Evolutionary conservation across 106 monocot genomes (phyloP).

Genomic region (Triglochin maritima): DNA sequence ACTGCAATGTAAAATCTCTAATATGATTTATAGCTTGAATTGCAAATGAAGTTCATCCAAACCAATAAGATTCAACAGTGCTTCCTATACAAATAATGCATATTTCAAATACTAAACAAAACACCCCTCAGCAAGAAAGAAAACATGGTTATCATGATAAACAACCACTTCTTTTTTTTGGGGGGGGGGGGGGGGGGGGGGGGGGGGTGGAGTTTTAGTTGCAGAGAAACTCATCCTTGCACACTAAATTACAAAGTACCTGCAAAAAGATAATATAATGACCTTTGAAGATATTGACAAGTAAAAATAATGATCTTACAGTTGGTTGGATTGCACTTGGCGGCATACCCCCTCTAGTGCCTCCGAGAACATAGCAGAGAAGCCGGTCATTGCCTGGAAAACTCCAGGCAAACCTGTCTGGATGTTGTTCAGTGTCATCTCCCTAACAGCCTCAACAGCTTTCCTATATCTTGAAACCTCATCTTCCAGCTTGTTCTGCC

Average conservation of each 20-base stretch:
- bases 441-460: constrained; percentile 53
- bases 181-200: no score
- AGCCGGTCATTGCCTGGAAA: constrained; percentile 78
- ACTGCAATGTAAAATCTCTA: no score
- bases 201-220: no score
- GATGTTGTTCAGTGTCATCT: constrained; percentile 73
- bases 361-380: constrained; percentile 62
- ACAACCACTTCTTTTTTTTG: no score
- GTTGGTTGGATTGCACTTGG: constrained; percentile 5
- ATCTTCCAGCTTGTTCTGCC: constrained; percentile 66
- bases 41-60: no score
- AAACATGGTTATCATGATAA: not conserved
- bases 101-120: not conserved
- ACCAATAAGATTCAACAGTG: no score
- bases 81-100: not conserved
- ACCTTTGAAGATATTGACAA: not conserved
- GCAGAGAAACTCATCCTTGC: not conserved
- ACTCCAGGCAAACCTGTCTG: constrained; percentile 82
- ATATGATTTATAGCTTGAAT: no score
- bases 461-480: constrained; percentile 47
- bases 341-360: constrained; percentile 56
- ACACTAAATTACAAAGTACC: not conserved
- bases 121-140: not conserved
- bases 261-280: no score
- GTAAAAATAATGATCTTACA: not conserved